Evolutionary conservation across 2,329 filamentous ascomycete genomes (phyloP).

Genomic region (Calonectria pseudoturangicola): DNA sequence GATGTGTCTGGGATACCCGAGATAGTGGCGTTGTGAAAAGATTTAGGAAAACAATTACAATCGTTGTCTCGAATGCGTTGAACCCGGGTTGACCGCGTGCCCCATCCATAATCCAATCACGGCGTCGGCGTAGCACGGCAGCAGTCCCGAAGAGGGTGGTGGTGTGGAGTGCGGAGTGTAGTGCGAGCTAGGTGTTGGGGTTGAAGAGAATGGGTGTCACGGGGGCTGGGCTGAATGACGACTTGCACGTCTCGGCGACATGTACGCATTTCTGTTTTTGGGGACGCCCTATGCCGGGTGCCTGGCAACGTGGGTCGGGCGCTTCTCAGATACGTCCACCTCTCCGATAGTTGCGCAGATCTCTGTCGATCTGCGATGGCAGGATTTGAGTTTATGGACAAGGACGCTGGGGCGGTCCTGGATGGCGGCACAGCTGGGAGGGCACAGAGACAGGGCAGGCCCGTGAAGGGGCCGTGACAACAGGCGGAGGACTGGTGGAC

Average conservation of each 20-base stretch:
- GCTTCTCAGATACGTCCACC: neutral
- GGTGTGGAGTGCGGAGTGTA: neutral
- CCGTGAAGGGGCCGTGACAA: slow-evolving; percentile 16
- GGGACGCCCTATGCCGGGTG: neutral
- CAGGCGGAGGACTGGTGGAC: neutral
- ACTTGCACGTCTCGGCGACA: neutral
- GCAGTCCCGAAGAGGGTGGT: neutral
- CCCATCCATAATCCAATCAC: neutral
- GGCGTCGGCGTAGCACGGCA: neutral
- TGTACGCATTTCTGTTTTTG: slow-evolving; percentile 10
- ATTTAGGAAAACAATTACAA: slow-evolving; percentile 5
- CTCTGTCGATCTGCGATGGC: slow-evolving; percentile 22
- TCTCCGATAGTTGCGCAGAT: slow-evolving; percentile 14
- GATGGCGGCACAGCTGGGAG: neutral
- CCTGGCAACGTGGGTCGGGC: slow-evolving; percentile 7
- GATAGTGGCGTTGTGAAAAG: slow-evolving; percentile 10
- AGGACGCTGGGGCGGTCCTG: neutral
- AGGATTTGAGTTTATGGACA: neutral
- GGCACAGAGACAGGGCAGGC: slow-evolving; percentile 4
- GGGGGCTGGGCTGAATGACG: neutral
- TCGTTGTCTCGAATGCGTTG: neutral
- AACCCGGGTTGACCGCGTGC: neutral
- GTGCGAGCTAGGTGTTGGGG: neutral
- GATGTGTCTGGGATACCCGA: slow-evolving; percentile 36
- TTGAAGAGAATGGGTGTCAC: slow-evolving; percentile 1